A percentile compares a stretch with the other conserved stretches of the same genome.
phyloP scores from a whole-genome alignment of 78 protist species.

The Speleostelium caveatum region DNA sequence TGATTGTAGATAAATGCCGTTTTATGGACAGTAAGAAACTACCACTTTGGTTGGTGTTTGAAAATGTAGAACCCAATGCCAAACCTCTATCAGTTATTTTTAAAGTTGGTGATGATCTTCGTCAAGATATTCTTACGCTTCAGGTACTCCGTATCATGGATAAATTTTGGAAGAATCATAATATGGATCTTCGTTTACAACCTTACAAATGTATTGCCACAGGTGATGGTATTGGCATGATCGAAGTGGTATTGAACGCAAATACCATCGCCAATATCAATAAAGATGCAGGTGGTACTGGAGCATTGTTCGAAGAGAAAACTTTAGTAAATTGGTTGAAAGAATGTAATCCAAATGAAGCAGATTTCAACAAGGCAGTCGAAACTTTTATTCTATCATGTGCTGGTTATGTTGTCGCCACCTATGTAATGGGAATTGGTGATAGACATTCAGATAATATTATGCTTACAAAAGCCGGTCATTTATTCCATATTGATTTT shows the following conservation, averaged over 20 bases:
- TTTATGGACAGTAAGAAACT: constrained; percentile 94
- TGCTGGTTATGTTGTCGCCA: constrained; percentile 97
- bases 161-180: constrained; percentile 88
- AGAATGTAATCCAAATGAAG: constrained; percentile 58
- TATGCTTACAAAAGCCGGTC: constrained; percentile 88
- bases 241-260: constrained; percentile 92
- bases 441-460: constrained; percentile 98
- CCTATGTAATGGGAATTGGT: constrained; percentile 97
- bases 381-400: constrained; percentile 91
- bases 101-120: constrained; percentile 93
- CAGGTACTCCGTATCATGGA: constrained; percentile 95
- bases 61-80: constrained; percentile 79
- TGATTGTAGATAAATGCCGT: constrained; percentile 85
- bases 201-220: constrained; percentile 90
- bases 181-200: constrained; percentile 84
- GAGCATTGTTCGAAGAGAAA: constrained; percentile 86
- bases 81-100: constrained; percentile 72
- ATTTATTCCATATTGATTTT: constrained; percentile 88
- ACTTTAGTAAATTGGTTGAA: constrained; percentile 85
- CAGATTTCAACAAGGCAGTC: constrained; percentile 81
- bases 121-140: constrained; percentile 96
- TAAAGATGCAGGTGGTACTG: constrained; percentile 88
- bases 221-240: constrained; percentile 92
- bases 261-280: constrained; percentile 91
- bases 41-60: constrained; percentile 91